Evolutionary conservation across 2,329 filamentous ascomycete species (phyloP).

Genomic region (Alternaria alternata): DNA sequence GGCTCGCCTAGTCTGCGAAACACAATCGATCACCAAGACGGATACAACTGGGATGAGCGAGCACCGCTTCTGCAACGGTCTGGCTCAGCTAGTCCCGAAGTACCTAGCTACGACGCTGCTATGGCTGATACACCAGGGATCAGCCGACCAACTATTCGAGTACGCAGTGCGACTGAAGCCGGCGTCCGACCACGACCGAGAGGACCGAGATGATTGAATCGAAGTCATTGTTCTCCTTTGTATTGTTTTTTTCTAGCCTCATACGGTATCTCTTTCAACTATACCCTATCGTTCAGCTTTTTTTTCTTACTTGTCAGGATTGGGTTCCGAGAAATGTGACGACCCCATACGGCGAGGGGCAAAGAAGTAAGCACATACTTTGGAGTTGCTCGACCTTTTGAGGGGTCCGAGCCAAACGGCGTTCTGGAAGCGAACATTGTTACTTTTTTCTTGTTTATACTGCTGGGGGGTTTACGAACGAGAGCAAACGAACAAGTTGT

Average conservation of each 20-base stretch:
- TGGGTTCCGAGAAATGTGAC: neutral
- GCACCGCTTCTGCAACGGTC: constrained; percentile 54
- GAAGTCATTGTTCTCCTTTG: constrained; percentile 18
- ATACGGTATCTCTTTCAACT: constrained; percentile 3
- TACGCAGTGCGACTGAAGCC: constrained; percentile 37
- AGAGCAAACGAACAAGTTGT: constrained; percentile 4
- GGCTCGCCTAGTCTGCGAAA: constrained; percentile 56
- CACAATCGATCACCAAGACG: constrained; percentile 60
- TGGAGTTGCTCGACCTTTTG: constrained; percentile 2
- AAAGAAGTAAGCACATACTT: neutral
- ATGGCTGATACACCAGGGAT: constrained; percentile 69
- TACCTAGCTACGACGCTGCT: constrained; percentile 84
- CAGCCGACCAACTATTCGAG: constrained; percentile 32
- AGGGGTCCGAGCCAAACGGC: neutral
- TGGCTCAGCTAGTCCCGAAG: constrained; percentile 64
- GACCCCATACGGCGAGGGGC: neutral
- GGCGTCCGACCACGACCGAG: constrained; percentile 23
- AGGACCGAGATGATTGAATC: constrained; percentile 23
- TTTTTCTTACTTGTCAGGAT: constrained; percentile 1
- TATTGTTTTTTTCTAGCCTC: constrained; percentile 10
- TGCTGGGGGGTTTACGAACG: neutral
- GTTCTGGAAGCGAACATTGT: constrained; percentile 13
- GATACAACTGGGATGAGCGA: constrained; percentile 57
- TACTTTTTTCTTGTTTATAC: neutral
- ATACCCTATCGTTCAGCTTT: constrained; percentile 13